phyloP scores from a whole-genome alignment of 306 rosid species.

The Cucumis sativus region DNA sequence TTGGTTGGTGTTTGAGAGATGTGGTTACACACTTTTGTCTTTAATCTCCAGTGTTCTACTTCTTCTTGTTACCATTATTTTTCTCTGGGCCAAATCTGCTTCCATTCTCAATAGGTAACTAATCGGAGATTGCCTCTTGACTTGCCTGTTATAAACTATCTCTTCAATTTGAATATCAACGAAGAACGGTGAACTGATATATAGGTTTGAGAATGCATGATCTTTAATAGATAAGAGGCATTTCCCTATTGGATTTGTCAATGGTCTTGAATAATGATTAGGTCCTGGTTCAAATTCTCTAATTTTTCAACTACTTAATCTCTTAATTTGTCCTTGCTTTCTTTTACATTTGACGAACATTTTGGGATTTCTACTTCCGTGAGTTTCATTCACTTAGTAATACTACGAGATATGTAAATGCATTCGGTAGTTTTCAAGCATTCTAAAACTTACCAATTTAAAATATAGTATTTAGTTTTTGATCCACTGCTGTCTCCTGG shows the following conservation, averaged over 20 bases:
- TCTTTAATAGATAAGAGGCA: neutral
- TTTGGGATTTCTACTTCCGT: neutral
- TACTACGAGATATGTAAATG: neutral
- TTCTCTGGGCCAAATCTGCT: slow-evolving; percentile 94
- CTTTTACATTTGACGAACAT: neutral
- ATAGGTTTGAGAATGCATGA: neutral
- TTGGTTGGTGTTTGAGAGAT: slow-evolving; percentile 90
- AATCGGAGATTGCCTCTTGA: slow-evolving; percentile 9
- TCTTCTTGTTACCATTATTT: slow-evolving; percentile 71
- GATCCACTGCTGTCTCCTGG: no score
- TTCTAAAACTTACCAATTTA: neutral
- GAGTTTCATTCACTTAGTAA: no score
- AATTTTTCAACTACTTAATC: neutral
- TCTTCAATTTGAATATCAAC: neutral
- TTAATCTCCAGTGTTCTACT: slow-evolving; percentile 81
- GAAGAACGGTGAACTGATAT: neutral
- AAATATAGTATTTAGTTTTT: no score
- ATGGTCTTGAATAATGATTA: neutral
- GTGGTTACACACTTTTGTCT: slow-evolving; percentile 83
- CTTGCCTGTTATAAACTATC: neutral
- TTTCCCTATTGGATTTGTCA: neutral
- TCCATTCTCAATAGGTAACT: slow-evolving; percentile 82
- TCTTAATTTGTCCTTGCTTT: neutral
- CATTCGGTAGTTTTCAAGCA: neutral
- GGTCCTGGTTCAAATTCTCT: neutral